Percentiles rank a stretch among this genome's conserved stretches.
Conservation (phyloP, 345 rosid genomes). For the Arabis alpina region DNA sequence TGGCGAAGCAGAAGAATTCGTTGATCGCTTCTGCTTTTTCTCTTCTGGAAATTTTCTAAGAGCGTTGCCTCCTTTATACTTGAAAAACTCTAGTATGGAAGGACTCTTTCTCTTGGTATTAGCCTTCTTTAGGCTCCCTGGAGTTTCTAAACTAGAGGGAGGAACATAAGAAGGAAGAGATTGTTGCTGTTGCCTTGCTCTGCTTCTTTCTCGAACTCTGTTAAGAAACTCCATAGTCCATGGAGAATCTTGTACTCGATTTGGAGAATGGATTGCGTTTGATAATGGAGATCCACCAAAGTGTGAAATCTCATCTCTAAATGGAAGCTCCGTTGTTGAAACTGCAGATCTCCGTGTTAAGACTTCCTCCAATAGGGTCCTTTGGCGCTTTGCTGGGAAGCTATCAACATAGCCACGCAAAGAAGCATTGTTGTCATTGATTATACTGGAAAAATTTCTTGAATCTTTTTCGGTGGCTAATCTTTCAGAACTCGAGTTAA, state of each 20-base stretch:
- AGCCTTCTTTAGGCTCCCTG: conserved; percentile 51
- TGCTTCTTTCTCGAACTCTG: conserved; percentile 78
- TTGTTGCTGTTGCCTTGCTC: conserved; percentile 54
- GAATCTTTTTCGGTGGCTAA: conserved; percentile 41
- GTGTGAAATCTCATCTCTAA: conserved; percentile 56
- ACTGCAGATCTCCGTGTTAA: conserved; percentile 47
- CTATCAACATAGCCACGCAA: conserved; percentile 37
- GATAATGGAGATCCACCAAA: conserved; percentile 63
- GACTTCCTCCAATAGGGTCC: conserved; percentile 49
- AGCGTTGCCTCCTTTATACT: conserved; percentile 70
- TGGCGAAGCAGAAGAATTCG: conserved; percentile 47
- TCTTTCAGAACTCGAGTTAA: conserved; percentile 48
- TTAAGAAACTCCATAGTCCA: conserved; percentile 96
- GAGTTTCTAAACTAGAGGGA: conserved; percentile 45
- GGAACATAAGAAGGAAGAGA: conserved; percentile 55
- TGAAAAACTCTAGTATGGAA: conserved; percentile 79
- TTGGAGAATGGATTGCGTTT: conserved; percentile 60
- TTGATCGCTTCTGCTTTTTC: conserved; percentile 63
- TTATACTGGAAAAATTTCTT: conserved; percentile 37
- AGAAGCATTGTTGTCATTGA: conserved; percentile 35
- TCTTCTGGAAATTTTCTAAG: conserved; percentile 47
- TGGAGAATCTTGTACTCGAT: conserved; percentile 69
- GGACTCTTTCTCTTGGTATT: conserved; percentile 68
- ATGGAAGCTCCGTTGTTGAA: conserved; percentile 44
- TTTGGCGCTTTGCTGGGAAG: conserved; percentile 44